phyloP scores from a whole-genome alignment of 495 filamentous ascomycete genomes.

The Hypoxylon fuscum region DNA sequence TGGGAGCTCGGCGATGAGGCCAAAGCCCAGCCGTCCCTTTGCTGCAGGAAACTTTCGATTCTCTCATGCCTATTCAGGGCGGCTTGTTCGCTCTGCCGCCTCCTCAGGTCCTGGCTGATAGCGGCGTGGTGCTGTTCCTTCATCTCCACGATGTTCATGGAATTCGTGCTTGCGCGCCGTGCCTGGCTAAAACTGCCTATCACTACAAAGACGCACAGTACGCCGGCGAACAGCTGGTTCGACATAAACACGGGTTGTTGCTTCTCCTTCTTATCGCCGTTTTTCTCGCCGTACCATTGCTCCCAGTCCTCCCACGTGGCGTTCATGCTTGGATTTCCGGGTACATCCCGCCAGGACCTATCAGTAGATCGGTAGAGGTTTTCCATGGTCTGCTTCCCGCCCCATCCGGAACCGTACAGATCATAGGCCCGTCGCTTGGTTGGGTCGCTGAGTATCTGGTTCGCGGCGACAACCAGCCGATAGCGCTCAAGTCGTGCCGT shows the following conservation, averaged over 20 bases:
- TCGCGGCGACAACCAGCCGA: slow-evolving; percentile 82
- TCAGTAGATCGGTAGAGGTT: slow-evolving; percentile 49
- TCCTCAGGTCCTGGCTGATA: slow-evolving; percentile 68
- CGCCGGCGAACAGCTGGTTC: slow-evolving; percentile 75
- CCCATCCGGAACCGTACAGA: slow-evolving; percentile 82
- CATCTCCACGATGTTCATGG: slow-evolving; percentile 66
- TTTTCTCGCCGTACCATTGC: slow-evolving; percentile 71
- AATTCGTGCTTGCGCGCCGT: slow-evolving; percentile 67
- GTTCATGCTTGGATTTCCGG: slow-evolving; percentile 73
- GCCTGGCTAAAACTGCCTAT: slow-evolving; percentile 74
- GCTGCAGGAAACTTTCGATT: slow-evolving; percentile 75
- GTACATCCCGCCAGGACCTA: slow-evolving; percentile 58
- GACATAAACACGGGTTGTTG: slow-evolving; percentile 73
- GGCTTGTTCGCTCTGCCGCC: slow-evolving; percentile 61
- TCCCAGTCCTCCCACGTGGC: slow-evolving; percentile 99
- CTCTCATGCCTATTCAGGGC: slow-evolving; percentile 66
- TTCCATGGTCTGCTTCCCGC: slow-evolving; percentile 51
- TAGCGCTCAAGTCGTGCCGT: slow-evolving; percentile 82
- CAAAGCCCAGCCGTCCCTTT: slow-evolving; percentile 61
- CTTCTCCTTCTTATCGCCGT: slow-evolving; percentile 47
- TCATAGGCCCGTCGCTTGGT: slow-evolving; percentile 83
- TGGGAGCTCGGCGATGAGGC: slow-evolving; percentile 1
- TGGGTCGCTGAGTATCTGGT: slow-evolving; percentile 89
- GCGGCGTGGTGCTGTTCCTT: slow-evolving; percentile 68
- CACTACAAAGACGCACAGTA: slow-evolving; percentile 71